Evolutionary conservation across 2,329 filamentous ascomycete genomes (phyloP), one percentile per base, ranked within the genome.

Genomic region (Colletotrichum trifolii): DNA sequence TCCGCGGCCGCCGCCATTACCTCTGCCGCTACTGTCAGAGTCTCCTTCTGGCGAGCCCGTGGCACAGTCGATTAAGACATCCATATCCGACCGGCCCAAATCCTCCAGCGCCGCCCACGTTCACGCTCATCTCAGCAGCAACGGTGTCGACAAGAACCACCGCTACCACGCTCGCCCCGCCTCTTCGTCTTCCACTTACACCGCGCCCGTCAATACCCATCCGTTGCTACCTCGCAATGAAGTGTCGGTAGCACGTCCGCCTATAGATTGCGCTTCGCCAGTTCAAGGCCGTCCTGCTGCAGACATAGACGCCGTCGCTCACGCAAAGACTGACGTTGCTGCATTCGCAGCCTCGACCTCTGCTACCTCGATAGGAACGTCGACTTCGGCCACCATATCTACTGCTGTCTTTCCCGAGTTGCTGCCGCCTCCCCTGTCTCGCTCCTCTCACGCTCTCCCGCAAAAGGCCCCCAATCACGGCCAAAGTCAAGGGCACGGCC

Each of bases 21-120:
- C 55, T 64, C 64, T 45, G 60, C 59, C 39, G 68, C 25, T 25
- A 25, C 25, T 25, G 25, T 25, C 25, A 25, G 25, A 25, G 25
- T 25, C 25, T 25, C 25, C 25, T 25, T 25, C 25, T 25, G 25
- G 25, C 25, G 25, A 25, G 25, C 25, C 25, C 25, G 25, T 25
- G 25, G 25, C 25, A 25, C 25, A 70, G 61, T 69, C 68, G 69
- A 69, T 72, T 73, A 72, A 71, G 70, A 71, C 69, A 65, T 67
- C 52, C 60, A 69, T 68, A 53, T 67, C 66, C 60, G 71, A 71
- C 58, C 68, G 68, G 60, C 67, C 69, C 60, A 70, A 67, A 57
- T 71, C 66, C 42, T 72, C 73, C 53, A 66, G 60, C 63, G 64
- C 68, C 62, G 62, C 66, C 58, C 66, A 54, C 38, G 45, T 25